Evolutionary conservation across 306 rosid species (phyloP).

Genomic region (Datisca glomerata): DNA sequence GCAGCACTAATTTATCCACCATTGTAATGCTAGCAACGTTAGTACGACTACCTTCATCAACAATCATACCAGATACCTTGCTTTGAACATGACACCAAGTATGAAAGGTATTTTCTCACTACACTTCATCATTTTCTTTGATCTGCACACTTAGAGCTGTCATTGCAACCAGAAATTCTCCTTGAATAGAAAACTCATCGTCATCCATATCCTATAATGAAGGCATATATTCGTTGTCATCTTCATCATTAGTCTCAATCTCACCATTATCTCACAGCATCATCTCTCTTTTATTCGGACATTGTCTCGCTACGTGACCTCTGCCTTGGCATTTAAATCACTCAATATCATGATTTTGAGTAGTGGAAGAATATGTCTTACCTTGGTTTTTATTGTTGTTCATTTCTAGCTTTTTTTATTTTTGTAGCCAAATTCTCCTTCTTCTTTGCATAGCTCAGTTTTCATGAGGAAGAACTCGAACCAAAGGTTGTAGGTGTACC

Average conservation of each 20-base stretch:
- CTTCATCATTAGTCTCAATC: background rate
- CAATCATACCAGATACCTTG: background rate
- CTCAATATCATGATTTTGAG: constrained; percentile 5
- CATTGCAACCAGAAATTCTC: background rate
- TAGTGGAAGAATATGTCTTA: background rate
- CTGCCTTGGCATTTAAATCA: constrained; percentile 3
- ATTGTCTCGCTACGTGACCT: constrained; percentile 4
- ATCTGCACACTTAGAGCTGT: background rate
- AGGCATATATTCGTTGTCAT: background rate
- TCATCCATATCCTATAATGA: constrained; percentile 2
- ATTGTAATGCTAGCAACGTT: background rate
- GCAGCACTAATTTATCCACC: background rate
- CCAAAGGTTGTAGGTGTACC: background rate
- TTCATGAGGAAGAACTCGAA: background rate
- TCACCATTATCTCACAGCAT: constrained; percentile 1
- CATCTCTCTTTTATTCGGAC: constrained; percentile 1
- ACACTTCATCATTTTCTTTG: background rate
- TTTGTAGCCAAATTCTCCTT: background rate
- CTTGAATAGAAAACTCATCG: background rate
- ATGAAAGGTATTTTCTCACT: background rate
- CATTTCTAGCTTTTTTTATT: background rate
- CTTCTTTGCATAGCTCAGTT: background rate
- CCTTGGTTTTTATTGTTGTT: background rate
- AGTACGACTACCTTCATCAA: background rate
- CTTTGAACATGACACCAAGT: background rate